These are phyloP conservation scores for Termitomyces sp. DNA, from an alignment of 1,284 basidiomycete species.

Conservation along the genomic window DNA sequence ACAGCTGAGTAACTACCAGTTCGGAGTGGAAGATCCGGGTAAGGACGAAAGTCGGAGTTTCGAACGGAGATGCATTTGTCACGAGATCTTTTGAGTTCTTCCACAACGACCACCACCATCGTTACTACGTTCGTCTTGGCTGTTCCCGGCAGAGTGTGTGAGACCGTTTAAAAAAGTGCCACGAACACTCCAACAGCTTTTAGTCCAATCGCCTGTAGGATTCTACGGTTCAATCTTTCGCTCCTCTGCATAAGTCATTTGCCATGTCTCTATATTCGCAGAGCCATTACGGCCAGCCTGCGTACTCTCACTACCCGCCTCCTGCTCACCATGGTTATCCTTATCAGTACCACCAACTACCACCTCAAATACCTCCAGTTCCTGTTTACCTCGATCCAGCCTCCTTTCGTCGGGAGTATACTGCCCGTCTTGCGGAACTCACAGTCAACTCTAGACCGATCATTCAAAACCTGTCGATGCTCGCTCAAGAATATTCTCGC, in stretches of 20 bases:
- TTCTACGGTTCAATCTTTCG: constrained; percentile 17
- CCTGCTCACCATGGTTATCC: constrained; percentile 34
- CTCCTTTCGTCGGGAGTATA: constrained; percentile 79
- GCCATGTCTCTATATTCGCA: constrained; percentile 38
- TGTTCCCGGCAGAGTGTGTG: constrained; percentile 32
- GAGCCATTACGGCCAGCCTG: constrained; percentile 34
- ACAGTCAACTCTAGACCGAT: constrained; percentile 95
- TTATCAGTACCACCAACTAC: constrained; percentile 44
- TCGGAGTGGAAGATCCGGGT: constrained; percentile 5
- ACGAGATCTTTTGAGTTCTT: constrained; percentile 20
- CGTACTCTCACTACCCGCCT: constrained; percentile 36
- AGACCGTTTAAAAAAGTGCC: constrained; percentile 28
- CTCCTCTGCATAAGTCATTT: constrained; percentile 17
- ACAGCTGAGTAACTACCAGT: not conserved
- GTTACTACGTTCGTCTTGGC: constrained; percentile 27
- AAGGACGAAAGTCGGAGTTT: constrained; percentile 26
- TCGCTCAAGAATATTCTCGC: constrained; percentile 84
- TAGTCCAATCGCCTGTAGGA: constrained; percentile 10
- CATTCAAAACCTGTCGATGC: constrained; percentile 92
- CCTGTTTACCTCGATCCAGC: constrained; percentile 57
- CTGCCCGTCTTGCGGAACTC: constrained; percentile 74
- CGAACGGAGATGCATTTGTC: constrained; percentile 25
- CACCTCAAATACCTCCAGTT: constrained; percentile 38
- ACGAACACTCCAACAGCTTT: constrained; percentile 22
- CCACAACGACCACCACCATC: constrained; percentile 34